Evolutionary conservation across 257 asterid genomes (phyloP), one percentile per base, ranked within the genome.

Genomic region (Cruciata laevipes): DNA sequence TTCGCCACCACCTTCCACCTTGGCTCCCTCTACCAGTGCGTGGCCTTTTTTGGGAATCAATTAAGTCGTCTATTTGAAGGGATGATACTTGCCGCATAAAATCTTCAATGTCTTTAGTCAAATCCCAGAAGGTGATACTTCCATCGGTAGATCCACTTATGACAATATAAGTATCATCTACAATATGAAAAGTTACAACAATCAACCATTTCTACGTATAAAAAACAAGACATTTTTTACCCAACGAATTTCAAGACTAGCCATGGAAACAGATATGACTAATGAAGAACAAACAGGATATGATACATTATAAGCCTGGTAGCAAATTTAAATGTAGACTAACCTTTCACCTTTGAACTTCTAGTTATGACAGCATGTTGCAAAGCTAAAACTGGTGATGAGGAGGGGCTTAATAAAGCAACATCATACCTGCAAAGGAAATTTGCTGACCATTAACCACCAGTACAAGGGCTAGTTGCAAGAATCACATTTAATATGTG

Each of bases 11-110:
- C 68, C 99, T 80, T 65, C 99, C 99, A 69, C 99, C 99, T 81
- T 88, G 97, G 81, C 99, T 93, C 74, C 99, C 99, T 80, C 99
- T 85, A 61, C 97, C 99, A 24, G 99, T 90, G 47, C 83, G 94
- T 27, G 99, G 99, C 59, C 97, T 83, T 77, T 80, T 90, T 81
- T 88, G 96, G 79, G 76, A 70, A 67, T 85, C 96, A 73, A 71
- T 80, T 73, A 64, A 70, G 75, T 79, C 88, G 57, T 82, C 88
- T 69, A 81, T 71, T 68, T 81, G 74, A 72, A 86, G 80, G 62
- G 87, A 70, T 69, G 87, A 76, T 65, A 83, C 69, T 64, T 80
- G 84, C 66, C 63, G 81, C 89, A 93, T 83, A 76, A 93, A 93
- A 38, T 79, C 84, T 75, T 87, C 96, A 62, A 93, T 83, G 67